Percentiles rank a stretch among this genome's conserved stretches.
These are phyloP conservation scores for Lodderomyces metapsilosis DNA, from an alignment of 1,139 yeast species.

Conservation along the genomic window DNA sequence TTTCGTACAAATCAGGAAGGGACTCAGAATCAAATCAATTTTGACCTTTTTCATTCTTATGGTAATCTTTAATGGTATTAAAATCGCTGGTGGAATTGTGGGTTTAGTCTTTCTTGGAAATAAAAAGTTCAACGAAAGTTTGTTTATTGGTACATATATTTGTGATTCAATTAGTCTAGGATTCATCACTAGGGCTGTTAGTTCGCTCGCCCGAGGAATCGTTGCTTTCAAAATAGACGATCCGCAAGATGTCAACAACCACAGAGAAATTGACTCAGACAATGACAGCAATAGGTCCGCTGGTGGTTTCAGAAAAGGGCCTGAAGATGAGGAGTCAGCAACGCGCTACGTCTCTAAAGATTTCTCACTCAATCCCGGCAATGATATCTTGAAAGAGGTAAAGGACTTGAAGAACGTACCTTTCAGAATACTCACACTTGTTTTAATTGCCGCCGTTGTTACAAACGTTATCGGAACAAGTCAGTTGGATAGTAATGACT, in stretches of 20 bases:
- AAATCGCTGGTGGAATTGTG: constrained; percentile 13
- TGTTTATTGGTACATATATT: constrained; percentile 15
- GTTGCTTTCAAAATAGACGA: constrained; percentile 3
- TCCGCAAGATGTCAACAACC: not conserved
- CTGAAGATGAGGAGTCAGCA: not conserved
- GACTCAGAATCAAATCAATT: constrained; percentile 5
- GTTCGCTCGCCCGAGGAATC: constrained; percentile 13
- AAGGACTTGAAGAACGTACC: constrained; percentile 7
- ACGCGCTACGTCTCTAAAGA: not conserved
- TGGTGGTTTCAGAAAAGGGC: not conserved
- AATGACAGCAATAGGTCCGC: not conserved
- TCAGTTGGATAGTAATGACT: constrained; percentile 2
- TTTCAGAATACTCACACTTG: constrained; percentile 11
- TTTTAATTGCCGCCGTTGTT: constrained; percentile 12
- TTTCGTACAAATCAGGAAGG: constrained; percentile 5
- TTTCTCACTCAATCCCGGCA: not conserved
- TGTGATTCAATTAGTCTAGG: constrained; percentile 15
- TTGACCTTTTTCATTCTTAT: constrained; percentile 8
- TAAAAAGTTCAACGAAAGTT: constrained; percentile 6
- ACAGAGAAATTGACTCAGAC: not conserved
- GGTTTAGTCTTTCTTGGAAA: constrained; percentile 13
- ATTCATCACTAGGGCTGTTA: constrained; percentile 10
- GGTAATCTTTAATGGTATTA: constrained; percentile 10
- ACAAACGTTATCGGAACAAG: constrained; percentile 11
- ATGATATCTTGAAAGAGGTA: not conserved